Evolutionary conservation across 1,284 basidiomycete species (phyloP), one percentile per base, ranked within the genome.

Genomic region (Apiotrichum mycotoxinovorans): DNA sequence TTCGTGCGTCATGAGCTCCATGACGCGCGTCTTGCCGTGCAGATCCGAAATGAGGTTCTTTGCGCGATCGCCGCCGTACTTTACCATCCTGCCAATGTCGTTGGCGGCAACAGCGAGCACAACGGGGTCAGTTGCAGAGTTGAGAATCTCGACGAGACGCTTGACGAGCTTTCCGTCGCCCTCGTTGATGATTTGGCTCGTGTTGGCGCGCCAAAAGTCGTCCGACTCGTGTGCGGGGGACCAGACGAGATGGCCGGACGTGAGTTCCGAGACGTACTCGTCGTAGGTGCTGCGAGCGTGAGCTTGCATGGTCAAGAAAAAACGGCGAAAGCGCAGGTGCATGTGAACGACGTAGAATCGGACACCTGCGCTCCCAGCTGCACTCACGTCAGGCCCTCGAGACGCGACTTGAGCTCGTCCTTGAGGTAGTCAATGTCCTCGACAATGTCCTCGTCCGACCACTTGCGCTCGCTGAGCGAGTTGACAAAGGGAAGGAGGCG

Each of bases 141-240:
- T 83, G 57, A 95, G 76, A 1, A 94, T 75, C 51, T 82, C 83
- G 50, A 94, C 82, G 41, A 96, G 80, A 43, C 80, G 82, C 91
- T 87, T 91, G 58, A 95, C 81, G 60, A 89, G 86, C 66, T 86
- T 85, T 60, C 86, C 83, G 69, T 89, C 86, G 56, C 83, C 84
- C 61, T 94, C 91, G 64, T 90, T 89, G 53, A 91, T 89, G 62
- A 92, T 89, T 50, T 97, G 78, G 71, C 86, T 77, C 0, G 88
- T 91, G 70, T 98, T 98, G 79, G 95, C 91, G 70, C 89, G 91
- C 95, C 95, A 98, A 78, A 99, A 99, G 51, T 92, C 86, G 57
- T 98, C 95, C 9, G 89, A 91, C 70, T 93, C 89, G 72, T 98
- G 96, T 20, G 92, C 89, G 7, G 95, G 94, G 8, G 91, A 87